Evolutionary conservation across 176 grass and related monocot species (phyloP), one percentile per base, ranked within the genome.

Genomic region (Bolboschoenus planiculmis): DNA sequence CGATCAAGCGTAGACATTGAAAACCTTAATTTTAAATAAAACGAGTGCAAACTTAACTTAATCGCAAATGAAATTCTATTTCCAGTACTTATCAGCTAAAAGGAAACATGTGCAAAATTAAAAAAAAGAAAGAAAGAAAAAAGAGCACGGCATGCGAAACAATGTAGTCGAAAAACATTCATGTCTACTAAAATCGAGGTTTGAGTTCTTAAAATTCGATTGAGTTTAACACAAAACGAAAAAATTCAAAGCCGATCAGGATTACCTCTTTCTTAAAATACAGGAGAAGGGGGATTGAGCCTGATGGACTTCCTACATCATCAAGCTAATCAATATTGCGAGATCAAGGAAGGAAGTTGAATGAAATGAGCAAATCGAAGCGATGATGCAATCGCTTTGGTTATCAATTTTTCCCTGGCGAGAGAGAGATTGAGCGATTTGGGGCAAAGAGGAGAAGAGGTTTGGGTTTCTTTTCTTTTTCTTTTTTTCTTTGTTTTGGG

Each of bases 1-100:
- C 42, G 79, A 82, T 82, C 39, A 40, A 30, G 35, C 21, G 79
- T 27, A 73, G 78, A 80, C 85, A 87, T 87, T 9, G 23, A 48
- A 60, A 62, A 74, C 15, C 78, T 51, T 72, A 42, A 60, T 60
- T 67, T 59, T 7, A 56, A 26, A 87, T 33, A 6, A 31, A 35
- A 75, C 42, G 48, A 11, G 20, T 18, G 29, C 4, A 10, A 65
- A 46, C 11, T 81, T 5, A 65, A 18, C 4, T 63, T 10, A 82
- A 2, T 16, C 4, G 18, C 58, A 82, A 7, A 46, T 55, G 10
- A 42, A 65, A 63, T 37, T 18, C 6, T 20, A 82, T n/a, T n/a
- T 79, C 43, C 43, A 78, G 3, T 30, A 80, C 33, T 35, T 58
- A 40, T 48, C 48, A 80, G 24, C 34, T 62, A 44, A 48, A 43